Percentiles rank a stretch among this genome's conserved stretches.
These are phyloP conservation scores for Pythium folliculosum DNA, from an alignment of 352 stramenopile species.

Conservation along the genomic window DNA sequence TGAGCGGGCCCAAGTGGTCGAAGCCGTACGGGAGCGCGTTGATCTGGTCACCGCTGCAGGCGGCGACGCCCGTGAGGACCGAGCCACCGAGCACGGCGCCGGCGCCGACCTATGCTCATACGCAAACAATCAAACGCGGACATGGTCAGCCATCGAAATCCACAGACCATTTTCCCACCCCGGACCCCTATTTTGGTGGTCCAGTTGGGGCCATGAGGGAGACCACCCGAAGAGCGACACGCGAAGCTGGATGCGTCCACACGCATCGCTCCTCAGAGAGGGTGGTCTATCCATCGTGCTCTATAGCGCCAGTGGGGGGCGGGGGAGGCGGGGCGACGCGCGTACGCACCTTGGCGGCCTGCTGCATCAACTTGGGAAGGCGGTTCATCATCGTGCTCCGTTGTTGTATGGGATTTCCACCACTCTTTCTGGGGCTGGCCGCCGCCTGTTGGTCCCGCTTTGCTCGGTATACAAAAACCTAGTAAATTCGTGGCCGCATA, in stretches of 20 bases:
- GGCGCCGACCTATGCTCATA: slow-evolving; percentile 52
- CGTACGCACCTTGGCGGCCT: slow-evolving; percentile 65
- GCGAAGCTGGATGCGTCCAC: background rate
- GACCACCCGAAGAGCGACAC: slow-evolving; percentile 28
- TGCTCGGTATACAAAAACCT: slow-evolving; percentile 30
- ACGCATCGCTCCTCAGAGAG: background rate
- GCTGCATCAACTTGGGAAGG: slow-evolving; percentile 68
- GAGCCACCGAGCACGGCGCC: slow-evolving; percentile 70
- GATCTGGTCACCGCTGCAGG: slow-evolving; percentile 87
- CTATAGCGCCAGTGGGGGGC: background rate
- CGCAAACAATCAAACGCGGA: slow-evolving; percentile 19
- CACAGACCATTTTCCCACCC: slow-evolving; percentile 11
- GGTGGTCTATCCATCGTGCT: background rate
- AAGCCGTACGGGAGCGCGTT: slow-evolving; percentile 88
- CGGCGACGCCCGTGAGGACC: slow-evolving; percentile 79
- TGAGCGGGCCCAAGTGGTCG: slow-evolving; percentile 81
- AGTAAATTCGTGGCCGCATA: slow-evolving; percentile 31
- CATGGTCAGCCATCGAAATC: slow-evolving; percentile 7
- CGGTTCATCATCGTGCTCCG: slow-evolving; percentile 68
- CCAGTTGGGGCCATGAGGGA: slow-evolving; percentile 27
- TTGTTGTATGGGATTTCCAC: slow-evolving; percentile 43
- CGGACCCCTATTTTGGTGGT: slow-evolving; percentile 65
- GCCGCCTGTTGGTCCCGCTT: slow-evolving; percentile 30
- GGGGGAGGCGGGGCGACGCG: background rate
- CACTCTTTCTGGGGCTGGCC: slow-evolving; percentile 45